Evolutionary conservation across 345 rosid genomes (phyloP).

Genomic region (Gossypium stocksii): DNA sequence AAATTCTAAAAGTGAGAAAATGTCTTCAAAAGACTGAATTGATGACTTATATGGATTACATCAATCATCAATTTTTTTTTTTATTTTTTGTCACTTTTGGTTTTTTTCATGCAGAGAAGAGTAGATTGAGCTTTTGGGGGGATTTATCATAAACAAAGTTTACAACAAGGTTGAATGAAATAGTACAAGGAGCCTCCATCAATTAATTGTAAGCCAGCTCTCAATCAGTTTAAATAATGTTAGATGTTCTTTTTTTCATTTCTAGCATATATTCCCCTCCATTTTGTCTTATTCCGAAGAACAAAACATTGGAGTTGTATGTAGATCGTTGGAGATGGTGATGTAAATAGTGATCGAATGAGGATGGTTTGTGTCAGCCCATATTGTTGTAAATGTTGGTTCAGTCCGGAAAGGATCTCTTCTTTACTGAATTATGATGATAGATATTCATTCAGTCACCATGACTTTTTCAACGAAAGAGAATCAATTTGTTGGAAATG

Average conservation of each 20-base stretch:
- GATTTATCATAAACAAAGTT: not conserved
- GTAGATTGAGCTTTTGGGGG: not conserved
- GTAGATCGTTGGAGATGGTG: conserved; percentile 1
- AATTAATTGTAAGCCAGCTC: not conserved
- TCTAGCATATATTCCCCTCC: not conserved
- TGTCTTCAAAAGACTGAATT: not conserved
- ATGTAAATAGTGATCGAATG: not conserved
- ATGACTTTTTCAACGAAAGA: not conserved
- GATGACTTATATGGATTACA: not conserved
- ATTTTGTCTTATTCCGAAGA: not conserved
- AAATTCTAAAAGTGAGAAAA: not conserved
- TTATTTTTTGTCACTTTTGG: no score
- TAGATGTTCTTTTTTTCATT: not conserved
- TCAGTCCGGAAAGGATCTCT: not conserved
- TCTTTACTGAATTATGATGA: not conserved
- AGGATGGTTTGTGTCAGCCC: not conserved
- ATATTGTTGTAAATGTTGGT: not conserved
- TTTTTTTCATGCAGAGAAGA: not conserved
- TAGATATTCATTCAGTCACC: not conserved
- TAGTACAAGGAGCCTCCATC: not conserved
- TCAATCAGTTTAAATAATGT: not conserved
- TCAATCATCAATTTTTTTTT: not conserved
- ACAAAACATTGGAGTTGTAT: not conserved
- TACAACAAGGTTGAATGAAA: not conserved
- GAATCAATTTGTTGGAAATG: not conserved